These are phyloP conservation scores for Xerocomus minutiporus DNA, from an alignment of 1,284 basidiomycete species.

Conservation along the genomic window DNA sequence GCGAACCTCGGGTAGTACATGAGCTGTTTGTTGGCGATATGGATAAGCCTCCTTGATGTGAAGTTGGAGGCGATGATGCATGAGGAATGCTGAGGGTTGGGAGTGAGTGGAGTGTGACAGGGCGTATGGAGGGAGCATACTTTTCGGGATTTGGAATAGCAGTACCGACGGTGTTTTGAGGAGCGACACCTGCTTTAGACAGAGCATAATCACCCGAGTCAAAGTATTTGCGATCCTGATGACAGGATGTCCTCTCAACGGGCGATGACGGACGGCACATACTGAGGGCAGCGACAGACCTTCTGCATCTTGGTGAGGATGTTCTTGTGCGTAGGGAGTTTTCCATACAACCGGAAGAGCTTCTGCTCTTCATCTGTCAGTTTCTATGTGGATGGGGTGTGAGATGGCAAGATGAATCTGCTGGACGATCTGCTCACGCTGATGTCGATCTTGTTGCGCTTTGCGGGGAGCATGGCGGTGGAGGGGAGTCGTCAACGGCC, in stretches of 20 bases:
- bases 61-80: slow-evolving; percentile 58
- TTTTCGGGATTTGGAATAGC: slow-evolving; percentile 94
- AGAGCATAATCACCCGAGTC: slow-evolving; percentile 97
- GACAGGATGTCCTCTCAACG: slow-evolving; percentile 7
- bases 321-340: slow-evolving; percentile 91
- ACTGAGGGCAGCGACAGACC: slow-evolving; percentile 40
- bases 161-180: slow-evolving; percentile 85
- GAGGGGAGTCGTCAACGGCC: slow-evolving; percentile 19
- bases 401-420: slow-evolving; percentile 1
- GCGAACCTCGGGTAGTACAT: slow-evolving; percentile 57
- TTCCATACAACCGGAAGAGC: slow-evolving; percentile 92
- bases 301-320: slow-evolving; percentile 92
- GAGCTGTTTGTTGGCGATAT: slow-evolving; percentile 67
- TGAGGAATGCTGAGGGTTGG: slow-evolving; percentile 59
- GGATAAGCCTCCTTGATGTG: slow-evolving; percentile 50
- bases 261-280: slow-evolving; percentile 9
- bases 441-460: slow-evolving; percentile 88
- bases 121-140: slow-evolving; percentile 43
- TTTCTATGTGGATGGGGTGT: slow-evolving; percentile 46
- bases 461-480: slow-evolving; percentile 69
- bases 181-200: slow-evolving; percentile 88
- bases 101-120: neutral
- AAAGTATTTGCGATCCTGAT: slow-evolving; percentile 94
- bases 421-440: slow-evolving; percentile 52
- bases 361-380: slow-evolving; percentile 90